These are phyloP conservation scores for Candida ponderosae DNA, from an alignment of 805 yeast genomes.

Conservation along the genomic window DNA sequence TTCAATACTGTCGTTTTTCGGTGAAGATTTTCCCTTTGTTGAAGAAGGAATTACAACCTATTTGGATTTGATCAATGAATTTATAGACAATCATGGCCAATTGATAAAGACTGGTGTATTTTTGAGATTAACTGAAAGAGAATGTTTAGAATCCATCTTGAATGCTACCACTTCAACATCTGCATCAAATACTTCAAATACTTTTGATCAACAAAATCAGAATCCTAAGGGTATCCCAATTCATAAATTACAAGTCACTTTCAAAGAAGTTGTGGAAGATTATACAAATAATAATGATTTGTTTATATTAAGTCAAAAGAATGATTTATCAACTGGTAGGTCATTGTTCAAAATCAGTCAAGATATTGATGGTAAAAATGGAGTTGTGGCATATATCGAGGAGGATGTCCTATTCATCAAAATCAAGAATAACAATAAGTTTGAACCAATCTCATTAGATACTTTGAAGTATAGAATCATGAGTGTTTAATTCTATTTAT, in stretches of 20 bases:
- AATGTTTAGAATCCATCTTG: no score
- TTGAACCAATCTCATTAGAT: constrained; percentile 35
- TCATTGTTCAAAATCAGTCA: constrained; percentile 35
- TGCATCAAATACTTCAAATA: not conserved
- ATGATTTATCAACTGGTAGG: constrained; percentile 27
- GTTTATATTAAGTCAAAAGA: constrained; percentile 11
- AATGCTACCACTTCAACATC: no score
- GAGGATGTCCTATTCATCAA: constrained; percentile 60
- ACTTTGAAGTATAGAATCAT: constrained; percentile 8
- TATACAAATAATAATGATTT: constrained; percentile 47
- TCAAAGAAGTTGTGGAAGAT: constrained; percentile 58
- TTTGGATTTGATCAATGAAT: constrained; percentile 23
- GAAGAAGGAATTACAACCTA: constrained; percentile 13
- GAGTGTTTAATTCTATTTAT: not conserved
- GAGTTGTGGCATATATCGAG: constrained; percentile 39
- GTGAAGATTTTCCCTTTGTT: constrained; percentile 3
- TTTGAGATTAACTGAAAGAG: not conserved
- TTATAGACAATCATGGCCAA: constrained; percentile 11
- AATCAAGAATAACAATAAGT: constrained; percentile 18
- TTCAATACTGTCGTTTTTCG: constrained; percentile 5
- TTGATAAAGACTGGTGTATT: not conserved
- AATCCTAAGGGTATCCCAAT: constrained; percentile 30
- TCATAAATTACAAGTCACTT: constrained; percentile 36
- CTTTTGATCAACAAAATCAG: constrained; percentile 1
- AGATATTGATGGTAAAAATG: constrained; percentile 23